Evolutionary conservation across 2,329 filamentous ascomycete species (phyloP).

Genomic region (Pyricularia grisea): DNA sequence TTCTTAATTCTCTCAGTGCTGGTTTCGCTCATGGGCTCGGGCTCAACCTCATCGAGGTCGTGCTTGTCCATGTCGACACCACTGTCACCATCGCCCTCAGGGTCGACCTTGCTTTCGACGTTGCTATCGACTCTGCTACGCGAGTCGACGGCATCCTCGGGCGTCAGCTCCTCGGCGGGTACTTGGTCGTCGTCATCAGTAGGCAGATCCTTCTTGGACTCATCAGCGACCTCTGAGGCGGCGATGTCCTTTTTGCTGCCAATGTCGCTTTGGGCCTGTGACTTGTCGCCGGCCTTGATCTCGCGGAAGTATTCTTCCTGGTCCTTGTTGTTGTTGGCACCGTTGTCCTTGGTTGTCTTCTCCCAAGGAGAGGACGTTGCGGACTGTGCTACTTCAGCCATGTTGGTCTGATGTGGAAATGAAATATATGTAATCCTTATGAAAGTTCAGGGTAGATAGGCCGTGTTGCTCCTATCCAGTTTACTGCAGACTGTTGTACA

Average conservation of each 20-base stretch:
- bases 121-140: not conserved
- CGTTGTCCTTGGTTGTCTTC: slow-evolving; percentile 2
- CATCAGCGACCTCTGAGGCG: not conserved
- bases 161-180: slow-evolving; percentile 9
- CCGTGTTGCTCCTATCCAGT: not conserved
- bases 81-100: slow-evolving; percentile 6
- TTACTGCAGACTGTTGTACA: not conserved
- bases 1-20: slow-evolving; percentile 2
- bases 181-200: slow-evolving; percentile 5
- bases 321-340: slow-evolving; percentile 1
- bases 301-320: slow-evolving; percentile 2
- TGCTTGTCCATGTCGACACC: slow-evolving; percentile 7
- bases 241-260: slow-evolving; percentile 1
- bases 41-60: slow-evolving; percentile 9
- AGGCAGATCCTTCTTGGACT: not conserved
- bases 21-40: slow-evolving; percentile 9
- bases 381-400: not conserved
- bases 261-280: slow-evolving; percentile 5
- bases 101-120: slow-evolving; percentile 1
- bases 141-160: slow-evolving; percentile 5
- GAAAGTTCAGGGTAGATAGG: not conserved
- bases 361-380: not conserved
- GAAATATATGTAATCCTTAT: not conserved
- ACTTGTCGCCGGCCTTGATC: not conserved
- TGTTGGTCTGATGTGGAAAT: not conserved